phyloP scores from a whole-genome alignment of 768 basidiomycete genomes.

The Leccinum ochraceum region DNA sequence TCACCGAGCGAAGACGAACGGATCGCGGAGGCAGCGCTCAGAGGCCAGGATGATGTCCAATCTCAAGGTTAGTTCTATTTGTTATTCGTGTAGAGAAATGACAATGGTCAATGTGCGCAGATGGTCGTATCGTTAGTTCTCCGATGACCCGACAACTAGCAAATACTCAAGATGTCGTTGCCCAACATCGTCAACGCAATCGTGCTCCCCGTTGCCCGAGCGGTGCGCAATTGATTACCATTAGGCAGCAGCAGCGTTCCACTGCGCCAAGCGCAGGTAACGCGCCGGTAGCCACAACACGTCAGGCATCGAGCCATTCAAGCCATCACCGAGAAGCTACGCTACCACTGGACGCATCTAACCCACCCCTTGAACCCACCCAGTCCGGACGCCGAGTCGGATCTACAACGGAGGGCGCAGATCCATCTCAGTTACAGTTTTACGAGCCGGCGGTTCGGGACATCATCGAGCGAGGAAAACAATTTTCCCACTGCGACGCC shows the following conservation, averaged over 20 bases:
- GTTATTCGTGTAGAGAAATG: too few relatives aligned
- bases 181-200: background rate
- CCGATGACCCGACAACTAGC: background rate
- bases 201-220: background rate
- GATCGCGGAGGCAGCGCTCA: background rate
- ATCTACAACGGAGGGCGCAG: background rate
- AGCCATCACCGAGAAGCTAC: too few relatives aligned
- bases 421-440: background rate
- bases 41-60: background rate
- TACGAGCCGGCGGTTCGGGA: background rate
- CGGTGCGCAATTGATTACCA: background rate
- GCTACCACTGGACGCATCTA: too few relatives aligned
- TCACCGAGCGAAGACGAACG: background rate
- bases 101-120: too few relatives aligned
- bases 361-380: background rate
- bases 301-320: too few relatives aligned
- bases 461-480: background rate
- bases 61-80: too few relatives aligned
- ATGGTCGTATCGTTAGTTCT: background rate
- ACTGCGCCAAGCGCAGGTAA: background rate
- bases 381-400: background rate
- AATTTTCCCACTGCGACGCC: background rate
- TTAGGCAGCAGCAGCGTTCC: background rate
- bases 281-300: background rate
- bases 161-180: background rate